Evolutionary conservation across 352 stramenopile species (phyloP).

Genomic region (Globisporangium takayamanum): DNA sequence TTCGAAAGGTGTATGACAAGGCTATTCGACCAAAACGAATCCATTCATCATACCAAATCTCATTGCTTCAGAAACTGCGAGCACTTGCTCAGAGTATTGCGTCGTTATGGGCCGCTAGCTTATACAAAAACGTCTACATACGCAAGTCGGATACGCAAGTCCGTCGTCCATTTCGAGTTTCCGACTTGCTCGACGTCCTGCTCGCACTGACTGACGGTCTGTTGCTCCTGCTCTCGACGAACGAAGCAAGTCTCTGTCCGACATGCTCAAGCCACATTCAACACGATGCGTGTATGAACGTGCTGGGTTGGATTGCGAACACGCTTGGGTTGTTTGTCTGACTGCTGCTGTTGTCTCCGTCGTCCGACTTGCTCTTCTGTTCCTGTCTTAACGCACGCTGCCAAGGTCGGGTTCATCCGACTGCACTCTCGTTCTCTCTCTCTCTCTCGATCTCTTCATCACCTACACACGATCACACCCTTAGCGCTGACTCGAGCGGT

Average conservation of each 20-base stretch:
- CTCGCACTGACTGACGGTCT: too few relatives aligned
- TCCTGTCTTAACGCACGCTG: too few relatives aligned
- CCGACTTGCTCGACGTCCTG: background rate
- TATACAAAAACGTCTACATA: background rate
- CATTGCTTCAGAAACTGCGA: background rate
- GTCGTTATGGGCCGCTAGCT: background rate
- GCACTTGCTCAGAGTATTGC: background rate
- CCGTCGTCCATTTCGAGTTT: background rate
- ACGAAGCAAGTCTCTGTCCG: too few relatives aligned
- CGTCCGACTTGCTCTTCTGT: too few relatives aligned
- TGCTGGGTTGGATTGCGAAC: too few relatives aligned
- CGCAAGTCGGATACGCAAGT: background rate
- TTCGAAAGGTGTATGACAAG: background rate
- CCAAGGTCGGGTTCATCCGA: too few relatives aligned
- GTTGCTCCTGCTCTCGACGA: too few relatives aligned
- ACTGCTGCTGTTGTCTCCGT: too few relatives aligned
- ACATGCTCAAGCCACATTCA: too few relatives aligned
- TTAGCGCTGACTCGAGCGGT: conserved; percentile 26
- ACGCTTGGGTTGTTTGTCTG: too few relatives aligned
- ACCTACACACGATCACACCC: background rate
- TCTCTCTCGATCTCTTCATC: background rate
- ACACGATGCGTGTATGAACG: too few relatives aligned
- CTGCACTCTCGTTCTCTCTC: background rate
- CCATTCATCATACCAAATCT: background rate
- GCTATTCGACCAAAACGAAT: background rate